Evolutionary conservation across 371 early-diverging fungal species (phyloP).

Genomic region (Mortierella sp.): DNA sequence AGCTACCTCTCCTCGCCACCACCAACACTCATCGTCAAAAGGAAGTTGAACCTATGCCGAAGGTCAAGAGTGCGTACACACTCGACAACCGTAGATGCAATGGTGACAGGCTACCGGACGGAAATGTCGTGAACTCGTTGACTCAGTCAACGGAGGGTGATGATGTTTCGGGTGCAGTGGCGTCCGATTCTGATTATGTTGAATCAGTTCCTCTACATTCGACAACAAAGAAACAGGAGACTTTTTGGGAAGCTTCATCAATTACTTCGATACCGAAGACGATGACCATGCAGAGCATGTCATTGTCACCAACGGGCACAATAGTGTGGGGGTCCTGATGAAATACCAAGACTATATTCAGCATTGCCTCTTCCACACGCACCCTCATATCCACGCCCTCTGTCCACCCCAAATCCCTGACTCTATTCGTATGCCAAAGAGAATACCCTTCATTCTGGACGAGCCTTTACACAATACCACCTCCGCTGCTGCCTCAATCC

Average conservation of each 20-base stretch:
- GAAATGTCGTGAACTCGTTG: background rate
- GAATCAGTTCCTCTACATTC: no score
- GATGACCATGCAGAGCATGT: no score
- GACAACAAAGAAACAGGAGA: no score
- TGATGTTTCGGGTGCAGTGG: background rate
- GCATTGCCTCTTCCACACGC: background rate
- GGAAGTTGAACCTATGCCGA: no score
- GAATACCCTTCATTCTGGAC: background rate
- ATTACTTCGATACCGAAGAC: no score
- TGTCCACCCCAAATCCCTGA: background rate
- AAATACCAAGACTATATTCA: background rate
- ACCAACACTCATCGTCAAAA: no score
- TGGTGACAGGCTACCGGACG: background rate
- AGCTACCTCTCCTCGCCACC: no score
- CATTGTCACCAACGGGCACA: no score
- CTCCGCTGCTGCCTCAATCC: no score
- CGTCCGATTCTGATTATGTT: background rate
- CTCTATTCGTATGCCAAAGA: background rate
- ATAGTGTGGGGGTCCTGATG: no score
- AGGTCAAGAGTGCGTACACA: no score
- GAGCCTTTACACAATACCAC: background rate
- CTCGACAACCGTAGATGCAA: background rate
- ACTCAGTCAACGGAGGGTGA: background rate
- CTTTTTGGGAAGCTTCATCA: no score
- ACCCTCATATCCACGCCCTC: background rate